Base-by-base conservation (phyloP, 2,329 filamentous ascomycete species). In the Hymenoscyphus scutula region DNA sequence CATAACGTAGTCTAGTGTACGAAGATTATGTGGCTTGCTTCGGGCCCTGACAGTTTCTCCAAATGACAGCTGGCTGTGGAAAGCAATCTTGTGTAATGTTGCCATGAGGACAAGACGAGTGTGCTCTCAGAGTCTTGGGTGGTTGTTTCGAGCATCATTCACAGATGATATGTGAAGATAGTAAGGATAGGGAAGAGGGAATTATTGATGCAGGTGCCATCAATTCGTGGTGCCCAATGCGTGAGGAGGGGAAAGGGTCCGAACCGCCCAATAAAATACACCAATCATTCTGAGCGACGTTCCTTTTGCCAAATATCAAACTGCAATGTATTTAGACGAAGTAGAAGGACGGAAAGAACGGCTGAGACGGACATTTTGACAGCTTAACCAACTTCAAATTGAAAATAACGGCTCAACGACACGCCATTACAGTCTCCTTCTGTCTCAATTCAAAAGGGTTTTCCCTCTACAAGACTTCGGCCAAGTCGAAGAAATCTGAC, bases 1-100 rank as follows among this genome's bases (percentile, higher is more conserved):
- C 45, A 51, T 25, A 51, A 51, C 45, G 19, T 25, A 25, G n/a
- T 17, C 23, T n/a, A 45, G 41, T 6, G 41, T 48, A 48, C 45
- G 45, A 51, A 51, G 45, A 51, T 51, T 51, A 51, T 56, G 53
- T 56, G 53, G 53, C 53, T 56, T 56, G 29, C 53, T 56, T 19
- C 53, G 27, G 53, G 53, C 30, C 53, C 53, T 32, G 27, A 23
- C 53, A 29, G 53, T 30, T 55, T 29, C 30, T n/a, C 23, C 53
- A 29, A 55, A 30, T 55, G 27, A n/a, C 13, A 17, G 27, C 25
- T 56, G 29, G n/a, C 32, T 56, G 17, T 37, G 29, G 29, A n/a
- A 27, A 32, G 13, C 29, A 17, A 6, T 32, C 30, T 32, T 56
- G 17, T 34, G 53, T 8, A n/a, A n/a, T n/a, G n/a, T n/a, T n/a